phyloP scores from a whole-genome alignment of 2,329 filamentous ascomycete genomes.

The Fusarium praegraminearum region DNA sequence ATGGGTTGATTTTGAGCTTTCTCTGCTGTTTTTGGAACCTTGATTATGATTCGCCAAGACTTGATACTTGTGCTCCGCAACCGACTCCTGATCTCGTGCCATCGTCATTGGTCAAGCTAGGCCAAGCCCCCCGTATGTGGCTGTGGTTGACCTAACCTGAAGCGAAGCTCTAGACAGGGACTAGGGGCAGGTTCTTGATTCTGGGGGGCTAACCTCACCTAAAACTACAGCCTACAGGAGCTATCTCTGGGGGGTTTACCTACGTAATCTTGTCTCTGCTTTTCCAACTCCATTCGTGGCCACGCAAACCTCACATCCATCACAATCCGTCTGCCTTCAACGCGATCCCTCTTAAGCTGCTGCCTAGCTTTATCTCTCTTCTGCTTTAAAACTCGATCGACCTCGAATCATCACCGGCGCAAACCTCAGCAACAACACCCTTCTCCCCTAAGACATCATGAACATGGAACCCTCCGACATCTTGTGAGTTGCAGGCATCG shows the following conservation, averaged over 20 bases:
- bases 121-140: conserved; percentile 17
- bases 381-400: conserved; percentile 17
- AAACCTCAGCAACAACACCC: conserved; percentile 1
- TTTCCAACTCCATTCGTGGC: conserved; percentile 40
- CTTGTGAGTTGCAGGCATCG: conserved; percentile 72
- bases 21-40: conserved; percentile 32
- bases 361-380: conserved; percentile 37
- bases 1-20: conserved; percentile 32
- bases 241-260: conserved; percentile 12
- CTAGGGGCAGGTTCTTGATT: not conserved
- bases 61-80: not conserved
- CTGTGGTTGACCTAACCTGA: conserved; percentile 12
- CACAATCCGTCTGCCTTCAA: conserved; percentile 37
- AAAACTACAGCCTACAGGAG: conserved; percentile 10
- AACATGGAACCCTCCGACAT: conserved; percentile 92
- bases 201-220: conserved; percentile 18
- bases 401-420: conserved; percentile 26
- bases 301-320: conserved; percentile 33
- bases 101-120: conserved; percentile 9
- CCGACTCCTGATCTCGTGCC: conserved; percentile 8
- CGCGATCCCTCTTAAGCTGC: conserved; percentile 32
- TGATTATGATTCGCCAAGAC: conserved; percentile 27
- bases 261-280: conserved; percentile 43
- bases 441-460: conserved; percentile 21
- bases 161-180: conserved; percentile 13